Base-by-base conservation (phyloP, 805 yeast species). In the Saturnispora sanitii region DNA sequence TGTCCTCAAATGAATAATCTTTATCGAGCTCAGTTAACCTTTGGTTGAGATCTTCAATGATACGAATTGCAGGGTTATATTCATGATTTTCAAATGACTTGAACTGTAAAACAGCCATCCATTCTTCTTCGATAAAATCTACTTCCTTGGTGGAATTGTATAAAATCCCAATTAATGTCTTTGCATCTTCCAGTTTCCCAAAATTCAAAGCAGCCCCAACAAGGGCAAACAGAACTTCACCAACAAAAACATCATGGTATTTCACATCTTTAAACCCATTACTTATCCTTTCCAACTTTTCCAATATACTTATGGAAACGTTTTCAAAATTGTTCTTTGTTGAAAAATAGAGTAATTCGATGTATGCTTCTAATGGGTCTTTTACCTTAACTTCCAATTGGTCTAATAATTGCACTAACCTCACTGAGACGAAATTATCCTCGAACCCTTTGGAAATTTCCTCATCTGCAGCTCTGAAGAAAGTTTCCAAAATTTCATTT, bases 331-430 rank as follows among this genome's bases (percentile, higher is more conserved):
- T 44, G 40, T 58, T 57, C n/a, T 50, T 54, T 3, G 52, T 44
- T 7, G 61, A 47, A 43, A 57, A 61, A 38, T 59, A 52, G 4
- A 60, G 45, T 16, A 59, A 38, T 34, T 58, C 58, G 32, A 58
- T 50, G 37, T 56, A 54, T 28, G 51, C 53, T 4, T 46, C 46
- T 30, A 57, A 18, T 2, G 61, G 58, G 3, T 37, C 25, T 1
- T 27, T 15, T 4, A 46, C 17, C 25, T 54, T 53, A 6, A 23
- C 3, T 28, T 53, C 54, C 16, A 56, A 35, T 6, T 45, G 40
- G 22, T 45, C 44, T 4, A 55, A 15, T 9, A 60, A 28, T 18
- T 39, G 29, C 13, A 49, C 35, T 20, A 57, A 37, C 18, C 49
- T 46, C 7, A 38, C 34, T 18, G 45, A 45, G 12, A 60, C 58